Evolutionary conservation across 345 rosid genomes (phyloP).

Genomic region (Excoecaria cochinchinensis): DNA sequence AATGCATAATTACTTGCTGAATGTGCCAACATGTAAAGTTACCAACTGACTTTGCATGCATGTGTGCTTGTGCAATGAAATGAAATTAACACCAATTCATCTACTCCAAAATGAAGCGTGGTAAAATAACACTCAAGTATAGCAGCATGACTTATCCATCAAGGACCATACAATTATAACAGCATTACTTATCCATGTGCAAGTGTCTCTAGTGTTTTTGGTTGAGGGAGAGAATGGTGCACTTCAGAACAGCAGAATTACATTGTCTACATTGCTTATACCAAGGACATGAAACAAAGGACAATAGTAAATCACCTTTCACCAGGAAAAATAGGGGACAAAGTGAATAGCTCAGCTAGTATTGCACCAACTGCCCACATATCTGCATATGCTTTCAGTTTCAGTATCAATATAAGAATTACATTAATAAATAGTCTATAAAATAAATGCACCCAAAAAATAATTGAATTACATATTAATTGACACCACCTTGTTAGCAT

Average conservation of each 20-base stretch:
- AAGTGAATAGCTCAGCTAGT: slow-evolving; percentile 86
- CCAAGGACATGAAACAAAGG: not conserved
- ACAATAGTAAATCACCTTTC: slow-evolving; percentile 60
- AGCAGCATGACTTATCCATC: not conserved
- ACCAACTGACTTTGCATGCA: not conserved
- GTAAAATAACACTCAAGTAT: not conserved
- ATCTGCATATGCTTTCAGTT: slow-evolving; percentile 44
- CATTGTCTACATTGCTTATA: not conserved
- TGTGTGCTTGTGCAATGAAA: no score
- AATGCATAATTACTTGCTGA: not conserved
- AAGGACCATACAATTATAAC: not conserved
- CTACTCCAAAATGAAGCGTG: not conserved
- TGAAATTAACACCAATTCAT: not conserved
- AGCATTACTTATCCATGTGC: not conserved
- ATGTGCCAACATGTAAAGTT: not conserved
- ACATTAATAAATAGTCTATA: slow-evolving; percentile 6
- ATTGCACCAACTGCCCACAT: slow-evolving; percentile 99
- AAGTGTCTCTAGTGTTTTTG: not conserved
- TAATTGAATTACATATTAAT: not conserved
- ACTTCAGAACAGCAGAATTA: not conserved
- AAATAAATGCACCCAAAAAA: not conserved
- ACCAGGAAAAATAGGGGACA: slow-evolving; percentile 86
- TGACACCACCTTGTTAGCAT: slow-evolving; percentile 6
- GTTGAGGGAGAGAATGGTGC: not conserved
- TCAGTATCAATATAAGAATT: slow-evolving; percentile 13